A percentile compares a stretch with the other conserved stretches of the same genome.
Evolutionary conservation across 495 filamentous ascomycete genomes (phyloP).

Genomic region (Cercophora scortea): DNA sequence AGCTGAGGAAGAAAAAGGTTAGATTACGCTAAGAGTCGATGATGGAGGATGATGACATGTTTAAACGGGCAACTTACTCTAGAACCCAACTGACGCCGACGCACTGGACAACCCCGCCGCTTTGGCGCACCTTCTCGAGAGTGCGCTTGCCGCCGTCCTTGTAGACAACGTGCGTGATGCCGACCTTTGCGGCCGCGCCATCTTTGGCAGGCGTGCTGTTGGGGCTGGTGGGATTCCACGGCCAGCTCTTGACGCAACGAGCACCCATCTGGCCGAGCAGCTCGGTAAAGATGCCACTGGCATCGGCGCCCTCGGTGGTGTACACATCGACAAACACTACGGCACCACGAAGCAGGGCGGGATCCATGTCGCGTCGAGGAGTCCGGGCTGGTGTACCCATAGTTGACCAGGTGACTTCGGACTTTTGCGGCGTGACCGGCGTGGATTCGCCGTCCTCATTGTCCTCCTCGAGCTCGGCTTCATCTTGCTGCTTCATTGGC

Average conservation of each 20-base stretch:
- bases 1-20: constrained; percentile 40
- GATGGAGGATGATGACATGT: too few species aligned
- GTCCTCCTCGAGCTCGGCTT: constrained; percentile 2
- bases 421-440: constrained; percentile 28
- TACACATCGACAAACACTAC: constrained; percentile 92
- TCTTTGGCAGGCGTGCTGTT: constrained; percentile 12
- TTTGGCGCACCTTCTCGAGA: constrained; percentile 74
- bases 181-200: constrained; percentile 48
- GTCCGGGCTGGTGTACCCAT: constrained; percentile 48
- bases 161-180: constrained; percentile 91
- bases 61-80: constrained; percentile 49
- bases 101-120: constrained; percentile 67
- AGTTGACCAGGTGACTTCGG: constrained; percentile 38
- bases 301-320: constrained; percentile 80
- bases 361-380: constrained; percentile 42
- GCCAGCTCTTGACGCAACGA: constrained; percentile 74
- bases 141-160: constrained; percentile 88
- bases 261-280: constrained; percentile 81
- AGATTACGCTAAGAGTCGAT: not conserved
- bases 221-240: constrained; percentile 58
- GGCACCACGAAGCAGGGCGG: constrained; percentile 55
- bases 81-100: constrained; percentile 86
- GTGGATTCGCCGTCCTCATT: constrained; percentile 9
- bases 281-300: constrained; percentile 74
- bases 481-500: constrained; percentile 26